Conservation (phyloP, 192 early-diverging fungal genomes). For the Coemansia sp. region DNA sequence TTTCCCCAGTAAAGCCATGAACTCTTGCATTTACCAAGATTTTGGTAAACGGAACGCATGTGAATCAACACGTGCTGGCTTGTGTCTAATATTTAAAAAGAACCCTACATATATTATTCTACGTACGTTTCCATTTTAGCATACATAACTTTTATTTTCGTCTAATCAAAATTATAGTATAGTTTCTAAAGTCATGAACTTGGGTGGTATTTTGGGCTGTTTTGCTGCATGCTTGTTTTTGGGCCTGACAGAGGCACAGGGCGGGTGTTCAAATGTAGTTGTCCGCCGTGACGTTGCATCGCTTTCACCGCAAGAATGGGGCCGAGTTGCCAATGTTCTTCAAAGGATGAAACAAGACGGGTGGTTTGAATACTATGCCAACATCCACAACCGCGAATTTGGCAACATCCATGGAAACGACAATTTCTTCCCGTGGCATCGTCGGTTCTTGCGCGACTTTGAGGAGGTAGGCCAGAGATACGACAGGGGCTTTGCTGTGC, state of each 20-base stretch:
- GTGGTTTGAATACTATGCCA: slow-evolving; percentile 44
- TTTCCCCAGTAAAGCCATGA: neutral
- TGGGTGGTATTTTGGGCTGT: slow-evolving; percentile 11
- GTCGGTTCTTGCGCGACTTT: slow-evolving; percentile 55
- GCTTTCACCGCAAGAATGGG: slow-evolving; percentile 47
- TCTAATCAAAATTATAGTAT: neutral
- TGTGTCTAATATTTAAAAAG: no score
- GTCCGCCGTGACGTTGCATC: slow-evolving; percentile 39
- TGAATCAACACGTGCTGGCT: no score
- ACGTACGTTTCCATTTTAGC: no score
- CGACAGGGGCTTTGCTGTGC: slow-evolving; percentile 51
- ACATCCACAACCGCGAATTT: slow-evolving; percentile 49
- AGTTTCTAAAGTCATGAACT: slow-evolving; percentile 3
- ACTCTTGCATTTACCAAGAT: no score
- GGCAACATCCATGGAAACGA: slow-evolving; percentile 55
- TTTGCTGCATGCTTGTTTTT: slow-evolving; percentile 17
- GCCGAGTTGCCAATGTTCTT: slow-evolving; percentile 27
- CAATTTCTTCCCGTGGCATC: slow-evolving; percentile 59
- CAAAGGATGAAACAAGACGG: slow-evolving; percentile 48
- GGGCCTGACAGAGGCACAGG: slow-evolving; percentile 28
- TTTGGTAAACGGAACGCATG: no score
- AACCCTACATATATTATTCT: no score
- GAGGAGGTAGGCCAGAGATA: slow-evolving; percentile 56
- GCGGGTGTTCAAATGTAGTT: slow-evolving; percentile 29
- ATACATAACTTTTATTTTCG: neutral